Evolutionary conservation across 768 basidiomycete genomes (phyloP).

Genomic region (Tulasnella sp.): DNA sequence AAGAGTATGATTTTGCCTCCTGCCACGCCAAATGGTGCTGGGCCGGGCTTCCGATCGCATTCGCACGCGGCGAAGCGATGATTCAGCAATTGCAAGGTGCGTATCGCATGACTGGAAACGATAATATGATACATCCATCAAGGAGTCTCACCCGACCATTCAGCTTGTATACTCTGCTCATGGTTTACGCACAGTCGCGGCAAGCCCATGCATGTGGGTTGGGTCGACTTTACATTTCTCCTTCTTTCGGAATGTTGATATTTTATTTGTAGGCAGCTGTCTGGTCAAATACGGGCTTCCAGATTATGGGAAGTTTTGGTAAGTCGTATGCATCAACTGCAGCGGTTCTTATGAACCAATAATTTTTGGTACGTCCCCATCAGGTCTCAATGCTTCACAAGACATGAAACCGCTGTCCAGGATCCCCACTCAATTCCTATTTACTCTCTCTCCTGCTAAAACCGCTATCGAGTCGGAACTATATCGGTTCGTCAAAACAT

Average conservation of each 20-base stretch:
- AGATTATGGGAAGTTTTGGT: background rate
- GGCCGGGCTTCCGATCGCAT: background rate
- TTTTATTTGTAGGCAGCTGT: background rate
- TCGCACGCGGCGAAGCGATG: background rate
- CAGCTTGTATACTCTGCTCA: background rate
- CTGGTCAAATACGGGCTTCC: background rate
- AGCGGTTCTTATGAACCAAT: too few species aligned
- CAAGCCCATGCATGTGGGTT: too few species aligned
- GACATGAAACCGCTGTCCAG: background rate
- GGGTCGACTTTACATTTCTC: too few species aligned
- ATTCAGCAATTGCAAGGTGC: slow-evolving; percentile 10
- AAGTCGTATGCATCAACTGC: background rate
- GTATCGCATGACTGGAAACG: too few species aligned
- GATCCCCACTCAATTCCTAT: background rate
- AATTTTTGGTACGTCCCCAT: too few species aligned
- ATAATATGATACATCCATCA: too few species aligned
- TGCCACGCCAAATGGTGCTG: background rate
- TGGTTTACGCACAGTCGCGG: slow-evolving; percentile 6
- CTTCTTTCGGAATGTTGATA: background rate
- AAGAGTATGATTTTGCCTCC: background rate
- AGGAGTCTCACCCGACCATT: too few species aligned
- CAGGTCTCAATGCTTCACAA: background rate
- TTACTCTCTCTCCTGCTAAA: background rate
- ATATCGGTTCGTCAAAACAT: background rate
- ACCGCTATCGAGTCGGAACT: background rate